Base-by-base conservation (phyloP, 2,329 filamentous ascomycete genomes). In the Aspergillus proliferans region DNA sequence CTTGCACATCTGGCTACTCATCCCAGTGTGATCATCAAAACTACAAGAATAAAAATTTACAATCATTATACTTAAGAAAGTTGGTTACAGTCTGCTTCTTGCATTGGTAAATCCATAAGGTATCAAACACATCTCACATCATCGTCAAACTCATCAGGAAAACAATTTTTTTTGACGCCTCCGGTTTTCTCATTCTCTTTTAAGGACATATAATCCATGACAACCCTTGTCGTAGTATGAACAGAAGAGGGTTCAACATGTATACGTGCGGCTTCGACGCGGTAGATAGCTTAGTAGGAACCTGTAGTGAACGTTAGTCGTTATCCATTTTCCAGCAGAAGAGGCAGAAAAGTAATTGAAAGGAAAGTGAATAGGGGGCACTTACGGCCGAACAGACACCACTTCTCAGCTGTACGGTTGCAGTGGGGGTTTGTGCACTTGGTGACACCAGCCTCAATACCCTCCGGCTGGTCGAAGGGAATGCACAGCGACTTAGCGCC, bases 371-470 rank as follows among this genome's bases (percentile, higher is more conserved):
- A 40, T 41, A 24, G 28, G 33, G 39, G 18, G 9, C 43, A 64
- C 69, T 64, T 86, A 73, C 86, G 79, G 63, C 92, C 92, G 71
- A 96, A 97, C 84, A 96, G 86, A 70, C 88, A 87, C 86, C 88
- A 97, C 63, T 85, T 81, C 77, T 92, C 83, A 15, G 92, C 92
- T 45, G 83, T 73, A 55, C 76, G 77, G 52, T 77, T 76, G 73
- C 92, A 97, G 64, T 92, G 86, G 39, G 92, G 92, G 78, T 88
- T 96, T 61, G 92, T 78, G 68, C 93, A 98, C 73, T 93, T 91
- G 50, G 89, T 95, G 74, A 88, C 85, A 45, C 88, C 91, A 57
- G 82, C 76, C 55, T 86, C 80, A 55, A 94, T 76, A 21, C 86
- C 87, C 62, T 86, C 82, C 36, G 91, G 91, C 81, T 95, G 89